A percentile compares a stretch with the other conserved stretches of the same genome.
phyloP scores from a whole-genome alignment of 2,329 filamentous ascomycete species.

The Aspergillus sp. region DNA sequence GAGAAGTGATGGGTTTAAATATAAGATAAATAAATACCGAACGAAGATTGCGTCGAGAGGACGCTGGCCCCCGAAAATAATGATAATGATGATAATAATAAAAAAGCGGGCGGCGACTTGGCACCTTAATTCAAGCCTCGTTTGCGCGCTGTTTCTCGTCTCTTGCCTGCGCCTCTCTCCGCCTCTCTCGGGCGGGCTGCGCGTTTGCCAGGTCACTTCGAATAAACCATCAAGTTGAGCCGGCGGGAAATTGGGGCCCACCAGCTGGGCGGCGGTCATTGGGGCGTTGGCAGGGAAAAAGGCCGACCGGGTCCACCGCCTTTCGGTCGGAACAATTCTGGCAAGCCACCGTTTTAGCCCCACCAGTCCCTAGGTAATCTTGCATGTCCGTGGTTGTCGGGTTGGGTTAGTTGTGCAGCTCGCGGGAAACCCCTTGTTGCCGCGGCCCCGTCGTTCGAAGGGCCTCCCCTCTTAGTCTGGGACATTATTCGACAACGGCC shows the following conservation, averaged over 20 bases:
- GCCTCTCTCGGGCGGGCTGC: too few species aligned
- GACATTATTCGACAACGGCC: background rate
- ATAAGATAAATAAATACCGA: too few species aligned
- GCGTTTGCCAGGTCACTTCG: too few species aligned
- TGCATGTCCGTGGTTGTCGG: constrained; percentile 12
- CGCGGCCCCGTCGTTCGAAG: constrained; percentile 26
- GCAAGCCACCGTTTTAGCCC: constrained; percentile 18
- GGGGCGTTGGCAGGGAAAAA: background rate
- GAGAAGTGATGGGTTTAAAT: too few species aligned
- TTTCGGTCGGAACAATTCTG: background rate
- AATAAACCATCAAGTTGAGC: too few species aligned
- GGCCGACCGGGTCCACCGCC: background rate
- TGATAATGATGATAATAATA: too few species aligned
- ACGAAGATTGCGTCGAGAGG: too few species aligned
- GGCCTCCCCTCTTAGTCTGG: background rate
- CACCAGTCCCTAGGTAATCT: constrained; percentile 29
- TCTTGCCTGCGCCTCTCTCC: too few species aligned
- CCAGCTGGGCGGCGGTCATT: background rate
- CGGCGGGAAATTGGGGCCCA: background rate
- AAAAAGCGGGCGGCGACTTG: background rate
- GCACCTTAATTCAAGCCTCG: background rate
- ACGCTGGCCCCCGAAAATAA: too few species aligned
- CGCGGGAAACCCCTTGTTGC: constrained; percentile 19
- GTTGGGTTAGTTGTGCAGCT: constrained; percentile 12
- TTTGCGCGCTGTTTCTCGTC: too few species aligned